Evolutionary conservation across 108 stramenopile genomes (phyloP).

Genomic region (Skeletonema potamos): DNA sequence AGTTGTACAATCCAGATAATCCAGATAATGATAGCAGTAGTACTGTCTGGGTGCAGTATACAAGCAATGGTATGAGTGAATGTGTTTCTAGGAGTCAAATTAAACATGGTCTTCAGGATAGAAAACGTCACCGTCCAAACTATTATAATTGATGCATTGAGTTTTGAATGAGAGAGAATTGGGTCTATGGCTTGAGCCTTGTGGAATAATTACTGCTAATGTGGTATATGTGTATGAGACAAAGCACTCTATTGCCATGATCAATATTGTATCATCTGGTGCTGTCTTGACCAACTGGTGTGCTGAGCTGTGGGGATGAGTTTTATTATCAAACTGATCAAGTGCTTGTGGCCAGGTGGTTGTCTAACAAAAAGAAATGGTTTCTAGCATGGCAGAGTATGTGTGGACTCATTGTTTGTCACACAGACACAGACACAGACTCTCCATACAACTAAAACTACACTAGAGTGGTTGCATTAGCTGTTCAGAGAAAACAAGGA

Average conservation of each 20-base stretch:
- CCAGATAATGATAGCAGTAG: not conserved
- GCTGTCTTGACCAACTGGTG: not conserved
- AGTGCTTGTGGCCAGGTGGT: too few species aligned
- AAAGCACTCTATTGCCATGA: not conserved
- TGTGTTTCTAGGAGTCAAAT: not conserved
- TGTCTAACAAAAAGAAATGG: too few species aligned
- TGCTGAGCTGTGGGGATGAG: too few species aligned
- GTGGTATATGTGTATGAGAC: not conserved
- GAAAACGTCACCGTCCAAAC: not conserved
- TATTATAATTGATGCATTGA: not conserved
- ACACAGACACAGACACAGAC: not conserved
- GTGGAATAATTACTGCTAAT: too few species aligned
- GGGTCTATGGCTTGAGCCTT: too few species aligned
- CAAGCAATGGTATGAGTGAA: not conserved
- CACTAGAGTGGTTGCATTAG: not conserved
- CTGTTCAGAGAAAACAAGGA: too few species aligned
- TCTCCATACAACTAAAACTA: not conserved
- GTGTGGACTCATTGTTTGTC: too few species aligned
- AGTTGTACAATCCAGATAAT: not conserved
- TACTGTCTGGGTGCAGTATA: not conserved
- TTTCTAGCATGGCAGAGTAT: too few species aligned
- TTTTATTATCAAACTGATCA: too few species aligned
- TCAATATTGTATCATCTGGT: not conserved
- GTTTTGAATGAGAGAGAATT: not conserved
- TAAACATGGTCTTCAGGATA: not conserved